Evolutionary conservation across 192 early-diverging fungal species (phyloP).

Genomic region (Gigaspora rosea): DNA sequence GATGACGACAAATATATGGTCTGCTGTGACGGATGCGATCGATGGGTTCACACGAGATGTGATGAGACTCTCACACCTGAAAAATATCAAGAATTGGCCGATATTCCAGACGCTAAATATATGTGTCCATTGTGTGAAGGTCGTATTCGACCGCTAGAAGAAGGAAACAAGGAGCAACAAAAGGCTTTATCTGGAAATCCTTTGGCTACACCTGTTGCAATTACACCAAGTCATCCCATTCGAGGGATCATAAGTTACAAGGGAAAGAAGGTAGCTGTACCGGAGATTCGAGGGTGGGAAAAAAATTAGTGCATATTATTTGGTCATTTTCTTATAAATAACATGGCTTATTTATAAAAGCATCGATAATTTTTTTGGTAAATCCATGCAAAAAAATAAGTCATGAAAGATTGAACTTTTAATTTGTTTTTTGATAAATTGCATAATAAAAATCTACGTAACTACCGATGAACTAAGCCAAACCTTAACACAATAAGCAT

Average conservation of each 20-base stretch:
- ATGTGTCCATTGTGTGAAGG: conserved; percentile 53
- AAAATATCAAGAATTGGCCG: conserved; percentile 53
- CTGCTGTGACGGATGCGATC: conserved; percentile 61
- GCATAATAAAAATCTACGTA: not conserved
- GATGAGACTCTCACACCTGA: conserved; percentile 54
- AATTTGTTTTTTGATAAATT: too few relatives aligned
- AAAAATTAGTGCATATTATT: not conserved
- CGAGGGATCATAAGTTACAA: conserved; percentile 50
- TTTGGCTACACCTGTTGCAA: conserved; percentile 29
- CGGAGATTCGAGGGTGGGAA: conserved; percentile 46
- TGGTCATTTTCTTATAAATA: too few relatives aligned
- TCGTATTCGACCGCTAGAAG: conserved; percentile 33
- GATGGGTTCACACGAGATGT: conserved; percentile 62
- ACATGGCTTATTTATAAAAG: too few relatives aligned
- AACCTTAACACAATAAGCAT: conserved; percentile 21
- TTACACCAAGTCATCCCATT: conserved; percentile 31
- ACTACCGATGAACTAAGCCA: conserved; percentile 13
- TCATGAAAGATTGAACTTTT: too few relatives aligned
- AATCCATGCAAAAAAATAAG: too few relatives aligned
- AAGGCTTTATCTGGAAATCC: not conserved
- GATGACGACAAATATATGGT: conserved; percentile 64
- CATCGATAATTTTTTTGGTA: too few relatives aligned
- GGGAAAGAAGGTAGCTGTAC: conserved; percentile 53
- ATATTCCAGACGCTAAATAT: conserved; percentile 56
- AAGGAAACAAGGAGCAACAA: not conserved